A percentile compares a stretch with the other conserved stretches of the same genome.
Evolutionary conservation across 257 asterid species (phyloP).

Genomic region (Perilla frutescens): DNA sequence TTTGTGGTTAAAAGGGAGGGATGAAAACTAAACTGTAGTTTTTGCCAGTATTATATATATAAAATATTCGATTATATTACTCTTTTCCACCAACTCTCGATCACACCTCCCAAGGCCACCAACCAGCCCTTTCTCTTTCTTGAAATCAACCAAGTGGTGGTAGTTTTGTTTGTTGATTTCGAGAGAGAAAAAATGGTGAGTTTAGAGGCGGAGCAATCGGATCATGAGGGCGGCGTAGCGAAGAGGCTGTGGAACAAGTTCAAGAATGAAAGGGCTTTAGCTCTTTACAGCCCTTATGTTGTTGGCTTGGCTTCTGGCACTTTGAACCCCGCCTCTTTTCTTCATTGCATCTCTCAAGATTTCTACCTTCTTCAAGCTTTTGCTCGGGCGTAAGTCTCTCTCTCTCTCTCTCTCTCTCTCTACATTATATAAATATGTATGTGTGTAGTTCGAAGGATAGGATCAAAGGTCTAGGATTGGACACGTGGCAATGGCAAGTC

Average conservation of each 20-base stretch:
- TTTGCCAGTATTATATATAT: not conserved
- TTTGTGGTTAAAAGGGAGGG: slow-evolving; percentile 14
- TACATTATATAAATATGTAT: not conserved
- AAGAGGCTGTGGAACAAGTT: slow-evolving; percentile 61
- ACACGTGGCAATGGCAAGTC: slow-evolving; percentile 12
- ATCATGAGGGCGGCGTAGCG: slow-evolving; percentile 60
- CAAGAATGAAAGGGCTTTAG: slow-evolving; percentile 56
- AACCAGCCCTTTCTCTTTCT: slow-evolving; percentile 20
- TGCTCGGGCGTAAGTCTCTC: slow-evolving; percentile 60
- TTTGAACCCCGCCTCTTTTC: slow-evolving; percentile 53
- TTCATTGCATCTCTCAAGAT: slow-evolving; percentile 67
- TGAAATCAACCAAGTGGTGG: not conserved
- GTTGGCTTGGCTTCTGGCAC: slow-evolving; percentile 59
- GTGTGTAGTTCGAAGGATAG: not conserved
- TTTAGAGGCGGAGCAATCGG: slow-evolving; percentile 36
- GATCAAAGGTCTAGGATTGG: not conserved
- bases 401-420: not conserved
- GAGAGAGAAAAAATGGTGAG: slow-evolving; percentile 40
- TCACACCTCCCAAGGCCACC: slow-evolving; percentile 42
- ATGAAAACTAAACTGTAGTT: not conserved
- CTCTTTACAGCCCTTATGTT: slow-evolving; percentile 63
- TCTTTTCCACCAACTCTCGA: slow-evolving; percentile 38
- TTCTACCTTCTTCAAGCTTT: slow-evolving; percentile 64
- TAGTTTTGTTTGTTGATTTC: slow-evolving; percentile 3
- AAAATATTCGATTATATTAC: not conserved